Conservation (phyloP, 805 yeast genomes). For the Teunomyces stri region DNA sequence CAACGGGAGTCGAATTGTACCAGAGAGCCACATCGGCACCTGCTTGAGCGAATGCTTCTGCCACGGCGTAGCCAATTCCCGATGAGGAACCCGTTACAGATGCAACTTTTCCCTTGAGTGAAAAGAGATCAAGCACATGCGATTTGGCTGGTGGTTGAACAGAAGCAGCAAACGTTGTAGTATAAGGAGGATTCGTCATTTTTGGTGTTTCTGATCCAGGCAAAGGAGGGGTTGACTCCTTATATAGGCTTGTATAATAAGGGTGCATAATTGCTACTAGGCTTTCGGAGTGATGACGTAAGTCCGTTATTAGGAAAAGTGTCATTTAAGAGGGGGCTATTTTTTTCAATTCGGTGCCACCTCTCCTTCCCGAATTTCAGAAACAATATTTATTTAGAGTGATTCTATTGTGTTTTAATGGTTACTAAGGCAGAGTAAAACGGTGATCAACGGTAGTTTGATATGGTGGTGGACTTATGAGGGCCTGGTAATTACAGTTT, state of each 20-base stretch:
- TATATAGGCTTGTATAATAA: not conserved
- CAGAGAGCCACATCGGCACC: conserved; percentile 81
- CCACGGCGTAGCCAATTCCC: conserved; percentile 81
- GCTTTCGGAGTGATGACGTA: not conserved
- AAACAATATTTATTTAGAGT: no score
- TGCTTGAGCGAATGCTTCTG: conserved; percentile 81
- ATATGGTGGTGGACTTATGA: not conserved
- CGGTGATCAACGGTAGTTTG: no score
- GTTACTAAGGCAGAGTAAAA: no score
- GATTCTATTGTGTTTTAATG: no score
- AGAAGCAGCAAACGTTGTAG: conserved; percentile 38
- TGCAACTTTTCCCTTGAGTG: conserved; percentile 79
- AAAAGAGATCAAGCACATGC: conserved; percentile 64
- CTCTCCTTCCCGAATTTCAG: no score
- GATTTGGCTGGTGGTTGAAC: conserved; percentile 49
- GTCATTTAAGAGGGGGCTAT: not conserved
- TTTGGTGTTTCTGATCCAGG: not conserved
- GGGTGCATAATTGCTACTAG: not conserved
- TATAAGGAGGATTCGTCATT: not conserved
- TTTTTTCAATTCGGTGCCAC: no score
- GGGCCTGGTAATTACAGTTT: not conserved
- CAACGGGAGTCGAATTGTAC: conserved; percentile 60
- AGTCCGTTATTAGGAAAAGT: not conserved
- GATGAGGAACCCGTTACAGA: conserved; percentile 82
- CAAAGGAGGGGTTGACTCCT: not conserved